A percentile compares a stretch with the other conserved stretches of the same genome.
These are phyloP conservation scores for Verticillium albo-atrum DNA, from an alignment of 2,329 filamentous ascomycete genomes.

Conservation along the genomic window DNA sequence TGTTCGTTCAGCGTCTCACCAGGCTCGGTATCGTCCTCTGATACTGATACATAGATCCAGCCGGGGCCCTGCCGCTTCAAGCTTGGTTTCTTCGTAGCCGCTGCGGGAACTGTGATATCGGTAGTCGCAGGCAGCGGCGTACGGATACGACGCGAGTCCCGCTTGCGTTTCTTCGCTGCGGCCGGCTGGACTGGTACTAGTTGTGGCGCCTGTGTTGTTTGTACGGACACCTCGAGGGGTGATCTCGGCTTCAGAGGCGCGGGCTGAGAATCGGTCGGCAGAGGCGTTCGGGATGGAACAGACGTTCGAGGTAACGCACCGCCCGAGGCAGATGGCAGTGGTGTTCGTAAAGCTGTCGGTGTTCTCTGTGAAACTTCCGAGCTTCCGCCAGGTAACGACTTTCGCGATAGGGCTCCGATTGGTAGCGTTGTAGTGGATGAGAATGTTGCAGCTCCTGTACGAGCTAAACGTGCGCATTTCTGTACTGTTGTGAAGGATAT, in stretches of 20 bases:
- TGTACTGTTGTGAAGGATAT: constrained; percentile 10
- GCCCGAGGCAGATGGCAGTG: neutral
- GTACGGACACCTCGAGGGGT: neutral
- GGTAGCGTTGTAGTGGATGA: neutral
- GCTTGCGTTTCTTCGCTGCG: neutral
- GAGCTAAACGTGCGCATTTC: constrained; percentile 2
- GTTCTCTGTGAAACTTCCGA: neutral
- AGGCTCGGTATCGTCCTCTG: neutral
- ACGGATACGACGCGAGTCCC: neutral
- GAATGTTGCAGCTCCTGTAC: neutral
- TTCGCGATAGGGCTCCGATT: neutral
- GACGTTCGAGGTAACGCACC: neutral
- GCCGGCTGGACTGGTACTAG: neutral
- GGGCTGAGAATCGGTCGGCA: constrained; percentile 2
- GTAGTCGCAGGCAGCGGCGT: neutral
- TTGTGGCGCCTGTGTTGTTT: neutral
- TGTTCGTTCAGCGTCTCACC: neutral
- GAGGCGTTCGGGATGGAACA: neutral
- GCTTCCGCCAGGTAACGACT: neutral
- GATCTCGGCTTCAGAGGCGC: neutral
- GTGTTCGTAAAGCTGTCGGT: neutral
- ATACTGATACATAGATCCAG: neutral
- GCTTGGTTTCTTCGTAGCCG: neutral
- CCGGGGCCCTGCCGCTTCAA: neutral
- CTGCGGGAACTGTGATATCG: neutral